A percentile compares a stretch with the other conserved stretches of the same genome.
Evolutionary conservation across 345 rosid species (phyloP).

Genomic region (Schrenkiella parvula): DNA sequence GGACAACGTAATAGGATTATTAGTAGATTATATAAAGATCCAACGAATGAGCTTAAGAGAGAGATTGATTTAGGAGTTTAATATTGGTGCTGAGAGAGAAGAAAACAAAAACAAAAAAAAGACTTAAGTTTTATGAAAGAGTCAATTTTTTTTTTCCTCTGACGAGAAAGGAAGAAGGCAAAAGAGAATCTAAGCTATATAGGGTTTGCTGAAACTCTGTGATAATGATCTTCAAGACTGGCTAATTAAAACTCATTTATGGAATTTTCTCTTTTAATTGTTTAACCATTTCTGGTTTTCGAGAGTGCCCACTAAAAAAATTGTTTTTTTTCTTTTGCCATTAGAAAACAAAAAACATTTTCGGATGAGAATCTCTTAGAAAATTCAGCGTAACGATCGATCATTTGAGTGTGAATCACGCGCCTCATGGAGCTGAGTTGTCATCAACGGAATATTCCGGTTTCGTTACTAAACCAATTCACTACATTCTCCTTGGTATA

Average conservation of each 20-base stretch:
- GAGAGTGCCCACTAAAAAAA: neutral
- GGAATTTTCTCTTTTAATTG: neutral
- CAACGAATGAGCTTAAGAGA: neutral
- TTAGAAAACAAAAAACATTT: conserved; percentile 4
- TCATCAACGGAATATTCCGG: neutral
- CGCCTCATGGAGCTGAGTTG: neutral
- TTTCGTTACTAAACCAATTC: neutral
- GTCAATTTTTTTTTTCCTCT: neutral
- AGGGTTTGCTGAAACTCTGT: conserved; percentile 18
- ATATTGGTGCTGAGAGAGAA: neutral
- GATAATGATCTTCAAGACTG: neutral
- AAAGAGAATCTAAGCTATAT: conserved; percentile 36
- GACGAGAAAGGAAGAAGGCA: conserved; percentile 18
- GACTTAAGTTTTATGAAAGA: neutral
- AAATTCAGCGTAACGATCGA: neutral
- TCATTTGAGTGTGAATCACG: conserved; percentile 15
- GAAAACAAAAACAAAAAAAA: too few species aligned
- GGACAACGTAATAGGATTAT: neutral
- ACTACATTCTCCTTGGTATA: neutral
- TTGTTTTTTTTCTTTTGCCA: neutral
- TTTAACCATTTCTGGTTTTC: conserved; percentile 3
- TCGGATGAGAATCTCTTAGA: conserved; percentile 10
- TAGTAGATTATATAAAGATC: conserved; percentile 3
- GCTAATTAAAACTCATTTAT: conserved; percentile 19
- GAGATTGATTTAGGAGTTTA: neutral